Base-by-base conservation (phyloP, 2,329 filamentous ascomycete genomes). In the Pseudogymnoascus sp. region DNA sequence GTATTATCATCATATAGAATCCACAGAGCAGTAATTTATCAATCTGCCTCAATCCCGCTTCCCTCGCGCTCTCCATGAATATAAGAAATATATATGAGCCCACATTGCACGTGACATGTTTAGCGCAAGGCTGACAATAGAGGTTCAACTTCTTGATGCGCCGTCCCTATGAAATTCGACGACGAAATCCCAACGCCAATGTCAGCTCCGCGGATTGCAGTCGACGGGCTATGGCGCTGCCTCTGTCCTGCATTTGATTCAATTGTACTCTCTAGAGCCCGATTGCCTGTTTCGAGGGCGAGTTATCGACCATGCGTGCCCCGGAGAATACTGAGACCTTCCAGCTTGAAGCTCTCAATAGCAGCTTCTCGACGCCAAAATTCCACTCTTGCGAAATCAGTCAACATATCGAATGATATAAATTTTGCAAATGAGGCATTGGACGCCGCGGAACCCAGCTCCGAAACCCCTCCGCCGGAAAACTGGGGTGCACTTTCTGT, bases 191-290 rank as follows among this genome's bases (percentile, higher is more conserved):
- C 18, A 60, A 60, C n/a, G 59, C 65, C 68, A 69, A 75, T 77
- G 74, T 71, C 67, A 67, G 66, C 70, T 42, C 68, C 70, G 61
- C 73, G 68, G 68, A 69, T 76, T 62, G 69, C 74, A 68, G 73
- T 75, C 69, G 85, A 88, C 72, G 84, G 85, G 65, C 78, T 89
- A 53, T 87, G 85, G 84, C 82, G 82, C 70, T 87, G 82, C 70
- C 75, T 88, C 14, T 88, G 84, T 69, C 85, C 85, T 11, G 80
- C 79, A 7, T 76, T 84, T 63, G 80, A 84, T 68, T 67, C 74
- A 5, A 63, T 68, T 3, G 69, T 74, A 2, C 69, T 80, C 11
- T 72, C 73, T 3, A 75, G 40, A 23, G 16, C 40, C 38, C 14
- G 38, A 53, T 14, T 56, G 5, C 49, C 49, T 14, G 5, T 56